Evolutionary conservation across 1,284 basidiomycete genomes (phyloP), one percentile per base, ranked within the genome.

Genomic region (Ustanciosporium gigantosporum): DNA sequence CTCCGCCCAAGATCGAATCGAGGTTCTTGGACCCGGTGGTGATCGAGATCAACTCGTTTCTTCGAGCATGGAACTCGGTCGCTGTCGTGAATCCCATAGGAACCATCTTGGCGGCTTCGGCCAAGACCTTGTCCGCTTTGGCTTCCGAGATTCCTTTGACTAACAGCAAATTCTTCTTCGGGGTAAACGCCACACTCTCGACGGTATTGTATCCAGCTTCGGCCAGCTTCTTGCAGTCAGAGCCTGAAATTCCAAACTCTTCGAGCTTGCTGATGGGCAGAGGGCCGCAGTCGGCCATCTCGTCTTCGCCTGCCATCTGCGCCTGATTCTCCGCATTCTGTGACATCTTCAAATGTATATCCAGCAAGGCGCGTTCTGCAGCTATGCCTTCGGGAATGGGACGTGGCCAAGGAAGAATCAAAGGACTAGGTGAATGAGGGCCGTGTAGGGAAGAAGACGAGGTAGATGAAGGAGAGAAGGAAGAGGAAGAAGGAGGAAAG

Each of bases 1-100:
- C 95, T 46, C 93, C 95, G 68, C 95, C 95, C 2, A 99, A 83
- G 20, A 98, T 85, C 1, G 91, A 91, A 80, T 99, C 94, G 22
- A 99, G 83, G 61, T 96, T 92, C 71, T 92, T 93, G 2, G 91
- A 93, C 7, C 95, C 95, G 0, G 95, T 98, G 1, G 92, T 94
- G 66, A 99, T 95, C 78, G 91, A 90, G 15, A 99, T 91, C 35
- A 98, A 84, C 78, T 98, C 95, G n/a, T 91, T 89, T 41, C 95
- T 84, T 44, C 91, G 86, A 22, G 90, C 88, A 77, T 99, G 95
- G 44, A 70, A 90, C 77, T 97, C 95, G 19, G 94, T 96, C 7
- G 95, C 95, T 38, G 94, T 98, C 57, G 94, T 93, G 78, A 99
- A 99, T 5, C 95, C 95, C 69, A 98, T 86, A 3, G 94, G 94